phyloP scores from a whole-genome alignment of 805 yeast species.

The Saccharomycopsis selenospora region DNA sequence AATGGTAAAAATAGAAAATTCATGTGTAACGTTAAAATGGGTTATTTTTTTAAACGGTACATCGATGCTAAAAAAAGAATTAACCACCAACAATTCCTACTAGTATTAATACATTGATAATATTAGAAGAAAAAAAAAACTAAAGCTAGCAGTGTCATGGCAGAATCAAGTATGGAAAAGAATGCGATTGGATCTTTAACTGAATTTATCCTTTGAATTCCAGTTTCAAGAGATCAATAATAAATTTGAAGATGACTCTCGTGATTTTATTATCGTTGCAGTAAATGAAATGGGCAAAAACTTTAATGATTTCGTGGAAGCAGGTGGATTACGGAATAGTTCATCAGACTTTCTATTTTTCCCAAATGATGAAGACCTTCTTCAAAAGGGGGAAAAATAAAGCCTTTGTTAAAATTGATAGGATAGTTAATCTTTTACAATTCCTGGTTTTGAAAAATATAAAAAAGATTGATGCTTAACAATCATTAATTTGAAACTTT shows the following conservation, averaged over 20 bases:
- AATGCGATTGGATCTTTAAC: slow-evolving; percentile 71
- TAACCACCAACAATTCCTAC: too few relatives aligned
- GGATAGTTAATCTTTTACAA: too few relatives aligned
- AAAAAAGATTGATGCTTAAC: too few relatives aligned
- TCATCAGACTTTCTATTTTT: not conserved
- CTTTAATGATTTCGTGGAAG: slow-evolving; percentile 54
- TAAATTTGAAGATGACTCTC: slow-evolving; percentile 39
- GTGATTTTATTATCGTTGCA: slow-evolving; percentile 22
- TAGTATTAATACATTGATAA: too few relatives aligned
- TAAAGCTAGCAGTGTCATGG: slow-evolving; percentile 42
- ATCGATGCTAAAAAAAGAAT: too few relatives aligned
- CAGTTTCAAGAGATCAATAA: slow-evolving; percentile 85
- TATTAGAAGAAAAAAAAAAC: too few relatives aligned
- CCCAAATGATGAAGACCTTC: slow-evolving; percentile 2
- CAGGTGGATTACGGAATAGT: slow-evolving; percentile 42
- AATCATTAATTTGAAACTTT: not conserved
- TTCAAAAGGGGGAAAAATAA: not conserved
- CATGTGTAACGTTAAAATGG: too few relatives aligned
- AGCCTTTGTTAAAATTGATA: not conserved
- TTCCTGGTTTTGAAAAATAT: too few relatives aligned
- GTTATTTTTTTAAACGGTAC: too few relatives aligned
- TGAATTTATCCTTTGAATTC: slow-evolving; percentile 67
- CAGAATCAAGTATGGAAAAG: slow-evolving; percentile 62
- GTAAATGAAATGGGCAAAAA: slow-evolving; percentile 47
- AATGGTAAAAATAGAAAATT: too few relatives aligned